Conservation (phyloP, 2,329 filamentous ascomycete species). For the Hypoxylon sp. region DNA sequence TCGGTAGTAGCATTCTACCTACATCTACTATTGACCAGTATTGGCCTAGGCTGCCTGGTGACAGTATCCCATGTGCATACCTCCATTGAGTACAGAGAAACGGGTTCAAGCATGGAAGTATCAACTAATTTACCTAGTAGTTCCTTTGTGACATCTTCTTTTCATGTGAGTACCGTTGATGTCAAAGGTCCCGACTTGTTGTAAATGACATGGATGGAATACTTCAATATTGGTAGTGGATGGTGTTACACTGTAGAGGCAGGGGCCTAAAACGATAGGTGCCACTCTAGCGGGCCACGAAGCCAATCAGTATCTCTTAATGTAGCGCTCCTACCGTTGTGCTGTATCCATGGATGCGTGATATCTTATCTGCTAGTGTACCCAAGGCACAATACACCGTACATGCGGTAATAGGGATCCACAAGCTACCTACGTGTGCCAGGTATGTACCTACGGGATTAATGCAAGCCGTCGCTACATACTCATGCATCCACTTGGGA, state of each 20-base stretch:
- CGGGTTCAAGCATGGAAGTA: neutral
- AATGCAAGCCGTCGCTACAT: slow-evolving; percentile 5
- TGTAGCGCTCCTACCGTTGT: slow-evolving; percentile 21
- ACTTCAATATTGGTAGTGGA: neutral
- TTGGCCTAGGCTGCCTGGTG: too few relatives aligned
- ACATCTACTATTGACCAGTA: too few relatives aligned
- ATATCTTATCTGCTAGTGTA: slow-evolving; percentile 36
- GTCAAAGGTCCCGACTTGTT: neutral
- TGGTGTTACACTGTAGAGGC: slow-evolving; percentile 14
- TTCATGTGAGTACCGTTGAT: neutral
- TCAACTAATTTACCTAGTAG: neutral
- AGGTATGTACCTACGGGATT: slow-evolving; percentile 5
- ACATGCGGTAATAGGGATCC: slow-evolving; percentile 5
- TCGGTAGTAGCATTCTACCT: neutral
- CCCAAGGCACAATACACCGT: neutral
- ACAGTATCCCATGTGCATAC: neutral
- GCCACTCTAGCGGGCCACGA: slow-evolving; percentile 17
- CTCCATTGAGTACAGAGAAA: neutral
- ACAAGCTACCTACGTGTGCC: slow-evolving; percentile 18
- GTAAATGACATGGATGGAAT: neutral
- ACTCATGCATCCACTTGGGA: slow-evolving; percentile 20
- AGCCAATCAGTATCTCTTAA: slow-evolving; percentile 24
- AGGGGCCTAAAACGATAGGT: slow-evolving; percentile 34
- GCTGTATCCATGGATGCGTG: slow-evolving; percentile 21
- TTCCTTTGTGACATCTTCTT: slow-evolving; percentile 1